These are phyloP conservation scores for Termitomyces bulborhizus DNA, from an alignment of 768 basidiomycete species.

Conservation along the genomic window DNA sequence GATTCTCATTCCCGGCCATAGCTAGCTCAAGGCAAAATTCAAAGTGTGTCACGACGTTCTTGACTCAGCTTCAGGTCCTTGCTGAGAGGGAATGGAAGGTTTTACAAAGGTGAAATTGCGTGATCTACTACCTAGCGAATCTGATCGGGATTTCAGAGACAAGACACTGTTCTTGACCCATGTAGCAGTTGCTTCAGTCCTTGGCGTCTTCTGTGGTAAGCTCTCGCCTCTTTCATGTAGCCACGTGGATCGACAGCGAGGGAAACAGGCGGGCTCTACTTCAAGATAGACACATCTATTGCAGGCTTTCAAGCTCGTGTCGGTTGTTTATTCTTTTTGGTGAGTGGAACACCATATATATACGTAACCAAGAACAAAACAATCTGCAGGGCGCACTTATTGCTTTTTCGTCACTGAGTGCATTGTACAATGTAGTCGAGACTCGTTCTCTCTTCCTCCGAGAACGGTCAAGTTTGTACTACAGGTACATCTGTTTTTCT, in stretches of 20 bases:
- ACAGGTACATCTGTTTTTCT: conserved; percentile 46
- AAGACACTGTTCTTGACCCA: conserved; percentile 82
- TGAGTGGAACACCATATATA: conserved; percentile 18
- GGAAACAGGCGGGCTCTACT: conserved; percentile 74
- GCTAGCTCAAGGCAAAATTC: conserved; percentile 14
- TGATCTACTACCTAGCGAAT: neutral
- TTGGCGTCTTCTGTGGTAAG: conserved; percentile 85
- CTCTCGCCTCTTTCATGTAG: neutral
- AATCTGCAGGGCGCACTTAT: conserved; percentile 71
- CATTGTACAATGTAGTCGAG: conserved; percentile 83
- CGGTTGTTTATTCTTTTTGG: conserved; percentile 93
- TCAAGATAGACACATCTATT: conserved; percentile 69
- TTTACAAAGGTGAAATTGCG: conserved; percentile 45
- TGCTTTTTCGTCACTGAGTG: conserved; percentile 87
- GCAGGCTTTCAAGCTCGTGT: conserved; percentile 92
- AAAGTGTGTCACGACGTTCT: conserved; percentile 67
- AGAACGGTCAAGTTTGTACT: conserved; percentile 81
- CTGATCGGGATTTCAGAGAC: conserved; percentile 44
- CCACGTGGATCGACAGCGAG: neutral
- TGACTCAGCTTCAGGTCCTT: conserved; percentile 84
- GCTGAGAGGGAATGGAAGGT: conserved; percentile 84
- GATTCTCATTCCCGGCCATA: neutral
- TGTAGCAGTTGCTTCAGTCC: conserved; percentile 54
- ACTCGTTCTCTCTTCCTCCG: conserved; percentile 83
- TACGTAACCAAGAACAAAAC: neutral